These are phyloP conservation scores for Ogataea paradorogensis DNA, from an alignment of 805 yeast species.

Conservation along the genomic window DNA sequence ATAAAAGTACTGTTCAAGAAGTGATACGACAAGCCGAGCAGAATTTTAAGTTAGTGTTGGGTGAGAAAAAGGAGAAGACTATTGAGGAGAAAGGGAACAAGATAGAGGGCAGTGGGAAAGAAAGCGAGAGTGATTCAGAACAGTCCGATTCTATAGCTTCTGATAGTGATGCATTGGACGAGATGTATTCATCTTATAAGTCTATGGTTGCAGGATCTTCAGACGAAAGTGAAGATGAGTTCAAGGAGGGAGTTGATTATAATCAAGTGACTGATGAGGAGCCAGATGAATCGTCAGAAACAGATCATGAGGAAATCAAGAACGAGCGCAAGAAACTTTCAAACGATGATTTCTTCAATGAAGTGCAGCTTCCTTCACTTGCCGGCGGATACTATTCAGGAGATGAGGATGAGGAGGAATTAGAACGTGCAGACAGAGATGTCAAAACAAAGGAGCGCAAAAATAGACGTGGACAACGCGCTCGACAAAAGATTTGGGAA, in stretches of 20 bases:
- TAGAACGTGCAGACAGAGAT: slow-evolving; percentile 40
- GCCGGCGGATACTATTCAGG: slow-evolving; percentile 83
- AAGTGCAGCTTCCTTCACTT: slow-evolving; percentile 58
- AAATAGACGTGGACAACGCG: slow-evolving; percentile 95
- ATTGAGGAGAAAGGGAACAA: slow-evolving; percentile 21
- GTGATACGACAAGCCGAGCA: slow-evolving; percentile 25
- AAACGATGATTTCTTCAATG: slow-evolving; percentile 43
- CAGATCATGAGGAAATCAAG: slow-evolving; percentile 51
- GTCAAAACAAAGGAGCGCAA: slow-evolving; percentile 58
- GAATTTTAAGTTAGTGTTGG: slow-evolving; percentile 28
- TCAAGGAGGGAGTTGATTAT: slow-evolving; percentile 39
- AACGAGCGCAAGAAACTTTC: slow-evolving; percentile 35
- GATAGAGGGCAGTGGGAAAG: slow-evolving; percentile 4
- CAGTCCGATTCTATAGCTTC: no score
- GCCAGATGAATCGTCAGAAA: slow-evolving; percentile 31
- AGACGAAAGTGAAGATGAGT: slow-evolving; percentile 37
- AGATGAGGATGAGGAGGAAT: slow-evolving; percentile 61
- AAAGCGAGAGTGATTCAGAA: slow-evolving; percentile 10
- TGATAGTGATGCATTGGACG: slow-evolving; percentile 14
- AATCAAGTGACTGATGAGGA: slow-evolving; percentile 68
- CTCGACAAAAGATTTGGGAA: slow-evolving; percentile 96
- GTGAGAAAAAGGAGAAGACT: slow-evolving; percentile 20
- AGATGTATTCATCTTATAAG: slow-evolving; percentile 25
- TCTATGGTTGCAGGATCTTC: slow-evolving; percentile 41
- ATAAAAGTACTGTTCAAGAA: slow-evolving; percentile 39